Evolutionary conservation across 768 basidiomycete species (phyloP).

Genomic region (Myochromella boudieri): DNA sequence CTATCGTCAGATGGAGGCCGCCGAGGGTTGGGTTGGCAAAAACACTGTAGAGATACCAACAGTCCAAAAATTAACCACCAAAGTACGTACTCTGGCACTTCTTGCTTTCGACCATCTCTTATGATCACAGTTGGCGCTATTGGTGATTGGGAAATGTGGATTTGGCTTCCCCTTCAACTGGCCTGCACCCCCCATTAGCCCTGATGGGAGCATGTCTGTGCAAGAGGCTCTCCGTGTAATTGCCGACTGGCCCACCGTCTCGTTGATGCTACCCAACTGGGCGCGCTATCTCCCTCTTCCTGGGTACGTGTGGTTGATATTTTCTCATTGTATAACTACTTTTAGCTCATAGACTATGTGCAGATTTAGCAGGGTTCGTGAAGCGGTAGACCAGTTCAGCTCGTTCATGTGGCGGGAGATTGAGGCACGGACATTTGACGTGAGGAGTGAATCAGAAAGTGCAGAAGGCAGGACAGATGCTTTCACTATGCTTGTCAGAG

Average conservation of each 20-base stretch:
- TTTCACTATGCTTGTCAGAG: conserved; percentile 44
- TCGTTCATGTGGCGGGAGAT: conserved; percentile 39
- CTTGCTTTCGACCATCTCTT: conserved; percentile 20
- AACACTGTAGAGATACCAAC: conserved; percentile 17
- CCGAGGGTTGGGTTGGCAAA: conserved; percentile 24
- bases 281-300: conserved; percentile 10
- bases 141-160: conserved; percentile 42
- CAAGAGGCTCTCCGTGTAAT: conserved; percentile 35
- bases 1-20: conserved; percentile 28
- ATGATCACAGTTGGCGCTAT: conserved; percentile 33
- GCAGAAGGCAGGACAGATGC: conserved; percentile 24
- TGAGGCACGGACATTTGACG: conserved; percentile 26
- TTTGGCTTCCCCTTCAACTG: conserved; percentile 44
- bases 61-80: conserved; percentile 1
- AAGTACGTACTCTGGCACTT: neutral
- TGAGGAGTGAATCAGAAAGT: conserved; percentile 10
- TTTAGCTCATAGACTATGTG: neutral
- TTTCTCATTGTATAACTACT: neutral
- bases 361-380: conserved; percentile 27
- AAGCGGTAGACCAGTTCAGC: conserved; percentile 27
- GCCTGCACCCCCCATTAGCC: conserved; percentile 32
- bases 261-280: conserved; percentile 6
- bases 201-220: conserved; percentile 35
- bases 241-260: conserved; percentile 21
- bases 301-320: conserved; percentile 2